Base-by-base conservation (phyloP, 306 rosid genomes). In the Styphnolobium japonicum region DNA sequence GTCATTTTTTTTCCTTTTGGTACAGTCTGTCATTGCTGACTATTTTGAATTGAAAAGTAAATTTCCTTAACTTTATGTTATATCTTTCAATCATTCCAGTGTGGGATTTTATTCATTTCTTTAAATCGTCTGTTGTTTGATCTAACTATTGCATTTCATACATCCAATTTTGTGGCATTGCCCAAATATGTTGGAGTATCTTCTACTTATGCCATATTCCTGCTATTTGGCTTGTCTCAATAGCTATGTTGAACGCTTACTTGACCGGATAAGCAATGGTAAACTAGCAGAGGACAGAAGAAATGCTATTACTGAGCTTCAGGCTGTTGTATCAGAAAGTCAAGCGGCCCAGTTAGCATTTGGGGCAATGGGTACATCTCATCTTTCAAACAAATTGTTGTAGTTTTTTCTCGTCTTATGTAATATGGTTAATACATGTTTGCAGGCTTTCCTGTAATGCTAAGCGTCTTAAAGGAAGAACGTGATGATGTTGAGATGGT, bases 401-500 rank as follows among this genome's bases (percentile, higher is more conserved):
- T 22, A 10, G 29, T 3, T 34, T 71, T 53, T 31, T n/a, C 52
- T 71, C 23, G 57, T 10, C 4, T 29, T 72, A 36, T 75, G 45
- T 71, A 55, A 70, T 37, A 16, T 78, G 14, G 81, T 81, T 76
- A 1, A 3, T 48, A 56, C 75, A 42, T 29, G 56, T 68, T 76
- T 83, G 85, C 84, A 94, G 98, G 98, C 25, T 86, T 94, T 82
- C 97, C 98, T 82, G 88, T 94, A 71, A 80, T 92, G 84, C 83
- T 90, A 81, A 80, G 88, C 5, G 89, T 94, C 48, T 75, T 94
- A 62, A 94, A 88, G 82, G 97, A 94, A 87, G 98, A 94, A 67
- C 93, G 97, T 7, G 92, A 94, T 67, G 98, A 92, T 80, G 87
- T 89, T 83, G 98, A 94, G 83, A 94, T 94, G 98, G 98, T 94